Base-by-base conservation (phyloP, 441 rosid species). In the Metrosideros polymorpha region DNA sequence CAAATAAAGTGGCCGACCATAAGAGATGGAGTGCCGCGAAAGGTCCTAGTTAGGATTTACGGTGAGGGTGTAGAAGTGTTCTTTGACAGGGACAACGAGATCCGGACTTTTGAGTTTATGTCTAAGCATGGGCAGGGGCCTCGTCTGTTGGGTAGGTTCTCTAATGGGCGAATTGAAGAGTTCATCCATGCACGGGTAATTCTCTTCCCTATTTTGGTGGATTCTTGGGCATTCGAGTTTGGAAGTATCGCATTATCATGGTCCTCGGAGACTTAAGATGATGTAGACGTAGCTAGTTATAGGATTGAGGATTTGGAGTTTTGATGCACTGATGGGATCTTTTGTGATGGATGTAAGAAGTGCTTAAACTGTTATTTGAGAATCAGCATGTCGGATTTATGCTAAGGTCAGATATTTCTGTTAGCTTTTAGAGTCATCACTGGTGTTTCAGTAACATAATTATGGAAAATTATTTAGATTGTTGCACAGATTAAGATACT, bases 61-160 rank as follows among this genome's bases (percentile, higher is more conserved):
- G 98, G 99, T 54, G 98, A 93, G 87, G 99, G 99, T 35, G 99
- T 97, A 79, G 97, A 93, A 32, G 93, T 94, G 35, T 97, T 96
- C 90, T 95, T 97, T 87, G 97, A 96, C 87, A 90, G 98, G 85
- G 90, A 93, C 25, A 91, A 93, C 86, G 99, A 97, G 95, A 95
- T 96, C 83, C 90, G 89, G 91, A 97, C 98, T 2, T 96, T 96
- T 90, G 99, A 96, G 92, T 95, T 91, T 83, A 95, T 96, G 94
- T 98, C 99, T 13, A 95, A 93, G 85, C 91, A 94, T 87, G 99
- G 99, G 51, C 95, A 92, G 87, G 99, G 99, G 43, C 99, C 99
- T 49, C 91, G 93, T 85, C 89, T 98, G 87, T 91, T 98, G 42
- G 95, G 92, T 10, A 89, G 99, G 87, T 96, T 98, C 84, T 91